Base-by-base conservation (phyloP, 2,329 filamentous ascomycete genomes). In the Aspergillus sergii region DNA sequence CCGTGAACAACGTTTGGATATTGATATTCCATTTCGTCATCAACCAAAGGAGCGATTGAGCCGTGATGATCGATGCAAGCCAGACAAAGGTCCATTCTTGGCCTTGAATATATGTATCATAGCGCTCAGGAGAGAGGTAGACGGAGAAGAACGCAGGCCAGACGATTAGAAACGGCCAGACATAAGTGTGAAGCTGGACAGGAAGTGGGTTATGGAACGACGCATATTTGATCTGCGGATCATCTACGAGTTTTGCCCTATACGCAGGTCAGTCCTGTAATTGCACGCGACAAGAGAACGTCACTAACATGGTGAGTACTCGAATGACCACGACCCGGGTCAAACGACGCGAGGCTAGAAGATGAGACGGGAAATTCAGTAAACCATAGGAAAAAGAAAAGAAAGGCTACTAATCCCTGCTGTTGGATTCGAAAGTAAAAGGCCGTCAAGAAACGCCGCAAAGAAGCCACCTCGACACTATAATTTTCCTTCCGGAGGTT, bases 21-120 rank as follows among this genome's bases (percentile, higher is more conserved):
- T 94, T 89, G 76, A 99, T 93, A 75, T 92, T 98, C 95, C 95
- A 99, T 82, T 98, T 93, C 54, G 95, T 99, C 82, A 91, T 94
- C 66, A 99, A 86, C 94, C 95, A 99, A 71, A 93, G 82, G 67
- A 99, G 85, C 67, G 92, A 89, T 82, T 99, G 96, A 61, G 91
- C 74, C 12, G 94, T 97, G 77, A 96, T 85, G 75, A 99, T 97
- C 69, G 88, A 86, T 72, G 91, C 94, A 69, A 91, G 87, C 89
- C 92, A 99, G 66, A 99, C 92, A 76, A 97, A 96, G 0, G 96
- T 98, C 94, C 95, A 99, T 84, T 99, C 95, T 71, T 91, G 89
- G n/a, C 91, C 94, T 72, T 91, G 88, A 68, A 99, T 96, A 82
- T 98, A 89, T 75, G 89, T 90, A 69, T 96, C 91, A 79, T 99